Evolutionary conservation across 2,329 filamentous ascomycete genomes (phyloP).

Genomic region (Monilinia fructicola): DNA sequence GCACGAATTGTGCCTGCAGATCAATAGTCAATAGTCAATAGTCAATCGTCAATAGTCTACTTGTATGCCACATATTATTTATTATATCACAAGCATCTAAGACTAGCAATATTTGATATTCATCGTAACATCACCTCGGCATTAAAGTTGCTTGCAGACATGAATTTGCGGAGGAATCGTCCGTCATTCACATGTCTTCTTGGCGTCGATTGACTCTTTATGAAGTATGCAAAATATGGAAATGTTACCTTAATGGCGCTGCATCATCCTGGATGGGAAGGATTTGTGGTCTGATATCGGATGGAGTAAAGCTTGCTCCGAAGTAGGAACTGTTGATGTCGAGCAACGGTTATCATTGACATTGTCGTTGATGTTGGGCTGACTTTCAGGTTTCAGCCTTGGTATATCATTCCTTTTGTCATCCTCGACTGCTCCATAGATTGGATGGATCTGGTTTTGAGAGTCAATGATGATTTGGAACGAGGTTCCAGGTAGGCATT

Average conservation of each 20-base stretch:
- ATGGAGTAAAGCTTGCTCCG: conserved; percentile 4
- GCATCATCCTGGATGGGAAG: background rate
- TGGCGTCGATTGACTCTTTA: background rate
- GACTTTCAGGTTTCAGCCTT: background rate
- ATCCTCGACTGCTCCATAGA: background rate
- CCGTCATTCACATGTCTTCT: conserved; percentile 16
- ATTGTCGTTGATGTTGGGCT: background rate
- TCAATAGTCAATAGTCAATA: no score
- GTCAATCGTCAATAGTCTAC: no score
- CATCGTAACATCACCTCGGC: conserved; percentile 7
- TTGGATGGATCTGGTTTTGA: no score
- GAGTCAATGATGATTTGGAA: no score
- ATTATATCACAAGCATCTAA: no score
- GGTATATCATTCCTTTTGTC: background rate
- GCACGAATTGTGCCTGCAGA: no score
- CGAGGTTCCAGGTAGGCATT: no score
- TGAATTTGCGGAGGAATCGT: background rate
- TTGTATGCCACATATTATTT: no score
- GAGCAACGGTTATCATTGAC: background rate
- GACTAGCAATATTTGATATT: no score
- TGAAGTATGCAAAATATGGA: background rate
- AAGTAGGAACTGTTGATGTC: conserved; percentile 8
- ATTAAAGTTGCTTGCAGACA: background rate
- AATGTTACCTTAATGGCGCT: background rate
- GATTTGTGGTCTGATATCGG: background rate